Evolutionary conservation across 2,329 filamentous ascomycete species (phyloP), one percentile per base, ranked within the genome.

Genomic region (Alternaria arbusti): DNA sequence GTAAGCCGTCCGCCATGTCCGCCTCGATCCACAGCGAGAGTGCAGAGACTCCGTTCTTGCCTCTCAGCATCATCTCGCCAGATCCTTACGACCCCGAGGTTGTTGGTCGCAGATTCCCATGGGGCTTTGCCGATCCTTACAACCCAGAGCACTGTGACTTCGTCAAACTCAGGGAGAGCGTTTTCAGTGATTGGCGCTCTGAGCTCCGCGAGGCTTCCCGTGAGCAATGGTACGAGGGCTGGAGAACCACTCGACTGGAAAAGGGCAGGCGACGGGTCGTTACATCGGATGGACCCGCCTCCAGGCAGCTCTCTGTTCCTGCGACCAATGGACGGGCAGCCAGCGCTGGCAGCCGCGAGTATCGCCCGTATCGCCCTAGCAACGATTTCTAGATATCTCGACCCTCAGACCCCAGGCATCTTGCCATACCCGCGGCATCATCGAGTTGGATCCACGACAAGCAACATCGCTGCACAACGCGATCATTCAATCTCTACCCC

Each of bases 71-170:
- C 78, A 91, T 99, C 78, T 97, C 93, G 66, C 96, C 96, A 0
- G 96, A 99, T 79, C 87, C 92, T 45, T 97, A 98, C 81, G 92
- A 96, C 73, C 90, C 90, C 9, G 88, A 86, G 30, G 85, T 92
- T 15, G 83, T 97, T 64, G 96, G 96, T 49, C 91, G 96, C 64
- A 90, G 91, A 68, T 99, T 98, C 79, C 92, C 96, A 0, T 99
- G 96, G 96, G 96, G 96, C 7, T 96, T 97, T 72, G 96, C 96
- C 5, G 93, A 98, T 76, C 96, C 96, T 0, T 94, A 96, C 83
- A 90, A 98, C 74, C 86, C 90, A 28, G 88, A 92, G 72, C 96
- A 99, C 82, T 99, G 96, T 82, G 96, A 99, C 81, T 99, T 97
- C 79, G 85, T 91, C 59, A 90, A 91, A 66, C 86, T 99, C 70